Evolutionary conservation across 1,139 yeast genomes (phyloP).

Genomic region (Nakaseomyces kungkrabaensis): DNA sequence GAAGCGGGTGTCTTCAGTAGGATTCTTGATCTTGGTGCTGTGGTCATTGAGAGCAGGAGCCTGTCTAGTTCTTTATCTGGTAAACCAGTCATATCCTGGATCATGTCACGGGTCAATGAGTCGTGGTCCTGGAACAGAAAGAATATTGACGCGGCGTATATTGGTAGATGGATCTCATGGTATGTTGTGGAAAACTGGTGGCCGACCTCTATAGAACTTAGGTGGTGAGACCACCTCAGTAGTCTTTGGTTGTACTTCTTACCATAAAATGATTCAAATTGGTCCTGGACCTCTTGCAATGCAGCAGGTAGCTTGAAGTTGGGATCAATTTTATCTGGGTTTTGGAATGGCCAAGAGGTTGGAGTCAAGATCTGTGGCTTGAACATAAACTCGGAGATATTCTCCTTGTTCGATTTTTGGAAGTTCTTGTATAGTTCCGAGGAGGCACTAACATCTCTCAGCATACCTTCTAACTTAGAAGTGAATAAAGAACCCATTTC

Average conservation of each 20-base stretch:
- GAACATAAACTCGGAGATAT: constrained; percentile 27
- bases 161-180: constrained; percentile 73
- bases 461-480: constrained; percentile 79
- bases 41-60: constrained; percentile 75
- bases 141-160: constrained; percentile 70
- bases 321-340: constrained; percentile 13
- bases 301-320: constrained; percentile 44
- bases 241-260: constrained; percentile 64
- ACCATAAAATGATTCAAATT: constrained; percentile 43
- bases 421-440: constrained; percentile 12
- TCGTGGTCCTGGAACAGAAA: constrained; percentile 53
- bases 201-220: constrained; percentile 72
- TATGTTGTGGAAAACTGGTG: constrained; percentile 56
- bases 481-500: constrained; percentile 79
- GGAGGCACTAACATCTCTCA: constrained; percentile 56
- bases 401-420: constrained; percentile 29
- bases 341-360: constrained; percentile 29
- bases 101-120: constrained; percentile 49
- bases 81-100: constrained; percentile 56
- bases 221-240: constrained; percentile 73
- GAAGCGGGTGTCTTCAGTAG: constrained; percentile 66
- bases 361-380: constrained; percentile 47
- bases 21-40: constrained; percentile 72
- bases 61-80: constrained; percentile 65
- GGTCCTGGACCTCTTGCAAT: constrained; percentile 34